Evolutionary conservation across 2,329 filamentous ascomycete species (phyloP).

Genomic region (Aspergillus pseudoviridinutans): DNA sequence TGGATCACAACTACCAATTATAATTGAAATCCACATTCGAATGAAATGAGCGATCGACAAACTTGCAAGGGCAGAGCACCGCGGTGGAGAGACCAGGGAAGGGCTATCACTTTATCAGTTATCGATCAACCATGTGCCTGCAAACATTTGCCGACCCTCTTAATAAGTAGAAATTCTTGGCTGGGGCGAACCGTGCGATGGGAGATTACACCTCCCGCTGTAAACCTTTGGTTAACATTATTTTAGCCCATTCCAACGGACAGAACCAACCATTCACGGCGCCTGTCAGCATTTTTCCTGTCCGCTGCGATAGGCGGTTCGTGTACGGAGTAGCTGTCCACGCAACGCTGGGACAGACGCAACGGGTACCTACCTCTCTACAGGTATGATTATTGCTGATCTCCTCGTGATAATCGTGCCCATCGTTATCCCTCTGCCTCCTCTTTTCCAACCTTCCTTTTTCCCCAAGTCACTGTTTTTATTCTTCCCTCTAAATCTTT

Average conservation of each 20-base stretch:
- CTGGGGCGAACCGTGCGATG: neutral
- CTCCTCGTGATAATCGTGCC: neutral
- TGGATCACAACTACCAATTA: neutral
- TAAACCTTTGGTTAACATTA: neutral
- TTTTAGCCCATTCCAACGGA: neutral
- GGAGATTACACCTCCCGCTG: neutral
- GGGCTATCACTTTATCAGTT: neutral
- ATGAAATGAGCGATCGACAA: neutral
- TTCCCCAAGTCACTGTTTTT: neutral
- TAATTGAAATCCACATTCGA: neutral
- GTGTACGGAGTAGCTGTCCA: too few relatives aligned
- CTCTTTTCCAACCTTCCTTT: neutral
- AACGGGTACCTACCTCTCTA: too few relatives aligned
- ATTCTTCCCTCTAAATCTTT: neutral
- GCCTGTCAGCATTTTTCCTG: neutral
- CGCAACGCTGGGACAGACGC: too few relatives aligned
- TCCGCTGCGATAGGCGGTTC: neutral
- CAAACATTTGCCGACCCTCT: neutral
- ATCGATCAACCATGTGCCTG: neutral
- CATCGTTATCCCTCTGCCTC: neutral
- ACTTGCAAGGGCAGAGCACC: neutral
- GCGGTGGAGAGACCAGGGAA: neutral
- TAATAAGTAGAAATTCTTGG: neutral
- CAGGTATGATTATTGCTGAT: neutral
- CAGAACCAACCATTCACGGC: neutral